Base-by-base conservation (phyloP, 225 moss, liverwort and hornwort genomes). In the Bryum argenteum region DNA sequence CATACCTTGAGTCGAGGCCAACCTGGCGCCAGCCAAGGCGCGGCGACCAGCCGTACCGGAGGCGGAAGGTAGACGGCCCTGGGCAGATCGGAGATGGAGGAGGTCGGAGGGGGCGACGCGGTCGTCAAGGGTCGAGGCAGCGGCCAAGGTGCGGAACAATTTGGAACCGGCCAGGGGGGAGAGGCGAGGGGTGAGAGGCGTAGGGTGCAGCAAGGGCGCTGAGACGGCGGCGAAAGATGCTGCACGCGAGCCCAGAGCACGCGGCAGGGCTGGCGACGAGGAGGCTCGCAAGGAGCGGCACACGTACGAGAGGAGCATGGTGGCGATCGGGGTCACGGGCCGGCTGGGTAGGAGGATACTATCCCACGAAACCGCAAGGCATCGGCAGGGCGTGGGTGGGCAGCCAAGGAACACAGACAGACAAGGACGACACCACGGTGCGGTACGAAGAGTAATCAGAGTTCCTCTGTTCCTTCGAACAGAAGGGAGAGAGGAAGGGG, bases 1-100 rank as follows among this genome's bases (percentile, higher is more conserved):
- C 20, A 23, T 79, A 85, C 78, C 78, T 54, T 64, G 71, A 39
- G 85, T 63, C 54, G 82, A 82, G 21, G 77, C 50, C 79, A 82
- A 82, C 72, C 67, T 77, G 33, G 62, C 19, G 53, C 81, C 76
- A 15, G 65, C 41, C 53, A 59, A 38, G 20, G 59, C 6, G 15
- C 56, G n/a, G 22, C 45, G 60, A 4, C 39, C 17, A 11, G 61
- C 22, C 33, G 33, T 33, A 0, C 42, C 15, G 43, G 33, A 33
- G 33, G 33, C 5, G 16, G 18, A 24, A 21, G 19, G 58, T 18
- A 61, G 24, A 50, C 13, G 28, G 0, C 63, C 58, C 33, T 18
- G 51, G 26, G 61, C 22, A 16, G 61, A 40, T 48, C 65, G 61
- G 17, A 42, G 21, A 21, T 1, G 19, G 21, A 15, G 14, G 15